phyloP scores from a whole-genome alignment of 306 rosid species.

The Acacia crassicarpa region DNA sequence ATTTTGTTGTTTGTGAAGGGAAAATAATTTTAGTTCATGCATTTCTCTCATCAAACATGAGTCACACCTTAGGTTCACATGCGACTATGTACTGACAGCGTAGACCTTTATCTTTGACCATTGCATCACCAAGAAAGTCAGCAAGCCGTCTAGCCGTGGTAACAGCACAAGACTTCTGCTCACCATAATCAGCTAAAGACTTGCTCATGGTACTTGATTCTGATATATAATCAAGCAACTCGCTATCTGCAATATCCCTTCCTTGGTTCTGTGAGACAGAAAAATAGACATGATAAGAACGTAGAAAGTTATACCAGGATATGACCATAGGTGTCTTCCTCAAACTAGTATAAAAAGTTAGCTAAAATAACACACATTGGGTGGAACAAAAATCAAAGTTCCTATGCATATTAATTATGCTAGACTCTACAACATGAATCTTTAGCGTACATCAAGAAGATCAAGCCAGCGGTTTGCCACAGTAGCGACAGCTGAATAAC shows the following conservation, averaged over 20 bases:
- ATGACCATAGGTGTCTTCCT: constrained; percentile 25
- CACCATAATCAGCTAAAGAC: constrained; percentile 92
- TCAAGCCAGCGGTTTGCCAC: constrained; percentile 96
- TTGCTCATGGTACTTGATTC: constrained; percentile 99
- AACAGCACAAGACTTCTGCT: constrained; percentile 90
- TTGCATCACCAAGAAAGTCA: constrained; percentile 89
- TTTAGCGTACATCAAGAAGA: constrained; percentile 88
- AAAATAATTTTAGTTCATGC: constrained; percentile 13
- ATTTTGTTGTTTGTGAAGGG: constrained; percentile 1
- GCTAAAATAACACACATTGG: not conserved
- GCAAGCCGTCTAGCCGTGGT: constrained; percentile 98
- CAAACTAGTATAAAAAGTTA: constrained; percentile 5
- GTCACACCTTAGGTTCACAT: constrained; percentile 89
- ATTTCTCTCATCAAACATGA: constrained; percentile 5
- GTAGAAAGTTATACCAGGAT: constrained; percentile 9
- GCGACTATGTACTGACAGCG: constrained; percentile 96
- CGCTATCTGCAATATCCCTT: constrained; percentile 84
- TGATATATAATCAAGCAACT: constrained; percentile 94
- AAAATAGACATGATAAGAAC: constrained; percentile 17
- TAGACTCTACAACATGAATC: constrained; percentile 23
- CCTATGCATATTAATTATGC: constrained; percentile 23
- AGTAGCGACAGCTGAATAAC: constrained; percentile 88
- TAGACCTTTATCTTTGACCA: constrained; percentile 98
- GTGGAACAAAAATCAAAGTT: constrained; percentile 2
- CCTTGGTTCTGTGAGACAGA: constrained; percentile 76